These are phyloP conservation scores for Phytophthora lateralis DNA, from an alignment of 352 stramenopile species.

Conservation along the genomic window DNA sequence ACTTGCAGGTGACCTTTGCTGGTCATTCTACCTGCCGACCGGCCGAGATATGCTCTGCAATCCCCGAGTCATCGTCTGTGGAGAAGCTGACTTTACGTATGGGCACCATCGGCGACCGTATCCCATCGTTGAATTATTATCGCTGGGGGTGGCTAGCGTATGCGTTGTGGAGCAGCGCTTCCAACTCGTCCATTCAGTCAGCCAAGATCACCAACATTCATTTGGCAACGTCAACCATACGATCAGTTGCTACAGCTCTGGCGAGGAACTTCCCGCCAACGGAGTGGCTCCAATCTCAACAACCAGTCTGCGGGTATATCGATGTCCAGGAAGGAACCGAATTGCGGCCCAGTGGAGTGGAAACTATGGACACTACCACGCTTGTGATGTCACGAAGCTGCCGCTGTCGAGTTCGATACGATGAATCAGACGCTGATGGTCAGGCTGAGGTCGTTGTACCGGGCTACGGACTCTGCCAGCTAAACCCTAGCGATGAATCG, in stretches of 20 bases:
- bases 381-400: not conserved
- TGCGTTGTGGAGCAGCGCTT: constrained; percentile 14
- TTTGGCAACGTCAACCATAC: constrained; percentile 1
- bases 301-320: constrained; percentile 2
- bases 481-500: not conserved
- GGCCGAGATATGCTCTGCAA: constrained; percentile 16
- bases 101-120: constrained; percentile 5
- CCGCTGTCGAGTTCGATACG: constrained; percentile 4
- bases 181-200: constrained; percentile 3
- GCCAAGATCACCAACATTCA: constrained; percentile 17
- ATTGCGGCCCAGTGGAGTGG: constrained; percentile 1
- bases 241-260: constrained; percentile 1
- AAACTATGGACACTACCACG: not conserved
- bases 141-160: constrained; percentile 19
- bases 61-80: constrained; percentile 3
- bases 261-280: constrained; percentile 14
- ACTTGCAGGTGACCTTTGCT: constrained; percentile 11
- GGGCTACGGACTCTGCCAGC: constrained; percentile 1
- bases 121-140: constrained; percentile 8
- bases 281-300: not conserved
- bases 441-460: not conserved
- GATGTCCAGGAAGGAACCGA: constrained; percentile 8
- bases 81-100: constrained; percentile 4
- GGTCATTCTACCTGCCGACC: constrained; percentile 1
- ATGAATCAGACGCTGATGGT: not conserved